phyloP scores from a whole-genome alignment of 1,284 basidiomycete species.

The Leccinum solheimii region DNA sequence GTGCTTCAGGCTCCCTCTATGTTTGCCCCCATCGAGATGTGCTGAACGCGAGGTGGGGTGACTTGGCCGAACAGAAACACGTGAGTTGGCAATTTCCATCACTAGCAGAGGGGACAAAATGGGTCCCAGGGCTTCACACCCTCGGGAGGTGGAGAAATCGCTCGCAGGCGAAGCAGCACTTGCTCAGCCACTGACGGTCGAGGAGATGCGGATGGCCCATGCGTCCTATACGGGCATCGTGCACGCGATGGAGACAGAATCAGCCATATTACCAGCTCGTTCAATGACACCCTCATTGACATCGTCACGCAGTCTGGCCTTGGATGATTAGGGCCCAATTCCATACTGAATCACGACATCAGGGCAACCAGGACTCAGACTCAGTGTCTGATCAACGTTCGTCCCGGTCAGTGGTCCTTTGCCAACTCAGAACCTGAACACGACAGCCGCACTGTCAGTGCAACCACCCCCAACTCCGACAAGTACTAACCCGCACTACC shows the following conservation, averaged over 20 bases:
- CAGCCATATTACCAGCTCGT: no score
- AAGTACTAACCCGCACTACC: no score
- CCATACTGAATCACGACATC: not conserved
- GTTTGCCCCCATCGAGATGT: constrained; percentile 34
- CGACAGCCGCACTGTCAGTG: not conserved
- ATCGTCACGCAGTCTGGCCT: no score
- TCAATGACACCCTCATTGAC: no score
- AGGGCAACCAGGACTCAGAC: not conserved
- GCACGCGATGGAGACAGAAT: not conserved
- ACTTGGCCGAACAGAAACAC: constrained; percentile 39
- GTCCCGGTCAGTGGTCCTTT: not conserved
- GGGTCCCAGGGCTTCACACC: no score
- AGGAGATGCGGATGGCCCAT: not conserved
- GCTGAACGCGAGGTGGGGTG: constrained; percentile 40
- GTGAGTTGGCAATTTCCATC: not conserved
- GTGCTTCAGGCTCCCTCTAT: constrained; percentile 39
- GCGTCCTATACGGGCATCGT: no score
- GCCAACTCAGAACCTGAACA: no score
- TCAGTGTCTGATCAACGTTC: not conserved
- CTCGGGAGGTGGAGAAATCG: not conserved
- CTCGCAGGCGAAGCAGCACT: not conserved
- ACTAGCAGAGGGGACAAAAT: not conserved
- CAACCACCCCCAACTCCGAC: not conserved
- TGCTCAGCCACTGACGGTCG: not conserved
- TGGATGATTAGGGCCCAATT: no score